Percentiles rank a stretch among this genome's conserved stretches.
Conservation (phyloP, 1,284 basidiomycete genomes). For the Irpex sp. region DNA sequence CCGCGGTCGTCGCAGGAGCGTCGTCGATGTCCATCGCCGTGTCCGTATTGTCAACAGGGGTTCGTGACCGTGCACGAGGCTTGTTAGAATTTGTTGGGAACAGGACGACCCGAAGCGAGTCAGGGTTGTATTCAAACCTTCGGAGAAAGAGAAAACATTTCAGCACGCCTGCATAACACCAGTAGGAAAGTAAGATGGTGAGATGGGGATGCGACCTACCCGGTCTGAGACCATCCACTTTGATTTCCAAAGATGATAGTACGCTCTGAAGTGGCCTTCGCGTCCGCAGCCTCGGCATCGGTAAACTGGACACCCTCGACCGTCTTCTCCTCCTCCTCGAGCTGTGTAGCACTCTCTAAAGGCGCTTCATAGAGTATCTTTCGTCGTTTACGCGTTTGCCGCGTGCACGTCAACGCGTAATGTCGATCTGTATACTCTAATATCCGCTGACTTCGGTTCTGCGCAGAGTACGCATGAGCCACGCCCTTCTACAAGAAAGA, state of each 20-base stretch:
- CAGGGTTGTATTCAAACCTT: constrained; percentile 61
- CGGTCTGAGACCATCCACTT: constrained; percentile 16
- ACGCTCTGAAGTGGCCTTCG: constrained; percentile 27
- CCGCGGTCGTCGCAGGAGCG: not conserved
- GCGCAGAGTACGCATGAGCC: constrained; percentile 48
- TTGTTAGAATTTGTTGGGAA: constrained; percentile 31
- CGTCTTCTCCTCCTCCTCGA: no score
- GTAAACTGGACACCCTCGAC: constrained; percentile 12
- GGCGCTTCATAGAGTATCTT: constrained; percentile 26
- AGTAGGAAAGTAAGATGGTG: not conserved
- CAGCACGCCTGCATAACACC: not conserved
- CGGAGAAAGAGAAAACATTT: not conserved
- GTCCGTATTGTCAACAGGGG: constrained; percentile 1
- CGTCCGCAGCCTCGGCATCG: constrained; percentile 16
- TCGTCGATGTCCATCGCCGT: constrained; percentile 13
- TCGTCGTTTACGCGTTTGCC: constrained; percentile 25
- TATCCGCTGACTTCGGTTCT: constrained; percentile 62
- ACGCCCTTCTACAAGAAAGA: constrained; percentile 35
- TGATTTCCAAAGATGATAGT: constrained; percentile 28
- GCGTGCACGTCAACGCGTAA: constrained; percentile 43
- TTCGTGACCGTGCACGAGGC: constrained; percentile 11
- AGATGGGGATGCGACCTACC: constrained; percentile 15
- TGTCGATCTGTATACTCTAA: constrained; percentile 63
- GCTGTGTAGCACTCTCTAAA: not conserved
- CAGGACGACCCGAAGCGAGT: constrained; percentile 39